Evolutionary conservation across 1,284 basidiomycete genomes (phyloP).

Genomic region (Laetiporus sulphureus): DNA sequence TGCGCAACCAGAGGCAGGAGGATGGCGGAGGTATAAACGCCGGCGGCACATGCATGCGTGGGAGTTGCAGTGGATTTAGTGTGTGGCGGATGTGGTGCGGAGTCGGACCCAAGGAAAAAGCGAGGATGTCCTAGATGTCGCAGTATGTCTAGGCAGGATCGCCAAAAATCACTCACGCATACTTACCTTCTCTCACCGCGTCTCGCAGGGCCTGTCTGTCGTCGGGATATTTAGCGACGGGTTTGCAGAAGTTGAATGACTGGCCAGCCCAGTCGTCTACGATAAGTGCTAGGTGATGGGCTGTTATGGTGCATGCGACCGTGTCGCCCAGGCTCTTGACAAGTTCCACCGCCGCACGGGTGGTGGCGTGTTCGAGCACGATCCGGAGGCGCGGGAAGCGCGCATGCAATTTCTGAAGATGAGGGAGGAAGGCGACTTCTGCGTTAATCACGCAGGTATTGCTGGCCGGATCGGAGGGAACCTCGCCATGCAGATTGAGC

Average conservation of each 20-base stretch:
- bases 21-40: conserved; percentile 89
- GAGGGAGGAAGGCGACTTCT: conserved; percentile 86
- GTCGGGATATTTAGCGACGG: conserved; percentile 93
- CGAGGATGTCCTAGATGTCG: conserved; percentile 78
- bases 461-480: conserved; percentile 84
- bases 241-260: conserved; percentile 96
- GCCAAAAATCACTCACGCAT: neutral
- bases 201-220: conserved; percentile 84
- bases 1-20: conserved; percentile 85
- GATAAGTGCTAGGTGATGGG: conserved; percentile 91
- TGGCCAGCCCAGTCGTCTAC: conserved; percentile 98
- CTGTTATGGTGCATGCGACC: conserved; percentile 96
- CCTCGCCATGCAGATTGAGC: conserved; percentile 95
- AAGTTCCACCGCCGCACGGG: conserved; percentile 88
- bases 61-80: conserved; percentile 77
- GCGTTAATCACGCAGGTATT: conserved; percentile 95
- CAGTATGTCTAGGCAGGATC: neutral
- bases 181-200: conserved; percentile 70
- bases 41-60: conserved; percentile 80
- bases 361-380: conserved; percentile 99
- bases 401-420: conserved; percentile 78
- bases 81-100: conserved; percentile 86
- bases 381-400: conserved; percentile 92
- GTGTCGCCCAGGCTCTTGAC: conserved; percentile 82
- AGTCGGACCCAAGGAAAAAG: conserved; percentile 98